phyloP scores from a whole-genome alignment of 108 stramenopile genomes.

The Asterionellopsis glacialis region DNA sequence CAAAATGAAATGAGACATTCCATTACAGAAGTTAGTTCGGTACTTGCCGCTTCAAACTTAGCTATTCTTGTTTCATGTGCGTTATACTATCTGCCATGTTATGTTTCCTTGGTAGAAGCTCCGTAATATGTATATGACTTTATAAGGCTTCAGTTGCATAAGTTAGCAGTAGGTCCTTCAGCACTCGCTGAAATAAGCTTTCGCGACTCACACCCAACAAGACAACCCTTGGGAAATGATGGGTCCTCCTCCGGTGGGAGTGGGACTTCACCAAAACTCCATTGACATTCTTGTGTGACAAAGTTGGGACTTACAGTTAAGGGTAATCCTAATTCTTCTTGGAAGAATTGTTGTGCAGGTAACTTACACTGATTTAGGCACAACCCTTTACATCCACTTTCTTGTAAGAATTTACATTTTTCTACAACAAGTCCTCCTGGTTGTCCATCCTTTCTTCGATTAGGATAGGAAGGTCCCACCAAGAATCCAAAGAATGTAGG shows the following conservation, averaged over 20 bases:
- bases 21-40: too few relatives aligned
- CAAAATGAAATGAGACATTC: too few relatives aligned
- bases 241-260: constrained; percentile 53
- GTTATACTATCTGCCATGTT: too few relatives aligned
- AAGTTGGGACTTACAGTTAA: constrained; percentile 85
- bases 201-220: constrained; percentile 75
- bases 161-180: constrained; percentile 32
- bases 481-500: constrained; percentile 87
- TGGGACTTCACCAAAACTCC: constrained; percentile 84
- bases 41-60: too few relatives aligned
- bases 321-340: constrained; percentile 69
- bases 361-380: constrained; percentile 88
- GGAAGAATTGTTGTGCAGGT: constrained; percentile 85
- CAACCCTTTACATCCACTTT: constrained; percentile 84
- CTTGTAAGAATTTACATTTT: constrained; percentile 91
- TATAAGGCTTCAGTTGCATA: constrained; percentile 11
- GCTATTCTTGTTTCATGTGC: too few relatives aligned
- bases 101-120: too few relatives aligned
- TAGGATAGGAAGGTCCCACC: constrained; percentile 77
- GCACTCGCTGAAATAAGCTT: constrained; percentile 21
- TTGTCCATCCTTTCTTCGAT: constrained; percentile 77
- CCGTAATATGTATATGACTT: too few relatives aligned
- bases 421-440: constrained; percentile 86
- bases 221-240: constrained; percentile 76
- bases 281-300: constrained; percentile 89